Conservation (phyloP, 2,329 filamentous ascomycete genomes). For the Aspergillus sp. region DNA sequence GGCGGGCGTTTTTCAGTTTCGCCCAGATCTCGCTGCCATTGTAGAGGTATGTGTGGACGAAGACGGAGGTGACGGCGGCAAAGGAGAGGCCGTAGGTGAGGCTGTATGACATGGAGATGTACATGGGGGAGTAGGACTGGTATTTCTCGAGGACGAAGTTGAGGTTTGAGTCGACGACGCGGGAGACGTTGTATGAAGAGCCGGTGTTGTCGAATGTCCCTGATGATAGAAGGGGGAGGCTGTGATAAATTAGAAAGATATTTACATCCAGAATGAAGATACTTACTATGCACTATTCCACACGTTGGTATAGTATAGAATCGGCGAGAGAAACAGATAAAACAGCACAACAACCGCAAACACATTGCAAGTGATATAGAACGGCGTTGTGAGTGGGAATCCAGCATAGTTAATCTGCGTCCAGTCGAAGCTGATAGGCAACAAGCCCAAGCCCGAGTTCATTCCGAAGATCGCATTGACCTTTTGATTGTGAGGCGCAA, state of each 20-base stretch:
- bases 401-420: slow-evolving; percentile 29
- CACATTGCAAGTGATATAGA: slow-evolving; percentile 52
- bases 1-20: slow-evolving; percentile 25
- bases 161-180: slow-evolving; percentile 23
- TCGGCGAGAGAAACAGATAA: slow-evolving; percentile 44
- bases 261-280: not conserved
- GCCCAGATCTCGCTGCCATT: slow-evolving; percentile 31
- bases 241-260: slow-evolving; percentile 4
- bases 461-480: slow-evolving; percentile 24
- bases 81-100: slow-evolving; percentile 35
- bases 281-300: slow-evolving; percentile 38
- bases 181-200: slow-evolving; percentile 23
- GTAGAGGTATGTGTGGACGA: slow-evolving; percentile 30
- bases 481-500: slow-evolving; percentile 38
- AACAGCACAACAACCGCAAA: slow-evolving; percentile 52
- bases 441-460: slow-evolving; percentile 21
- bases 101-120: slow-evolving; percentile 31
- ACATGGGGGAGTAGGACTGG: slow-evolving; percentile 34
- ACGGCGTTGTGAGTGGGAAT: slow-evolving; percentile 23
- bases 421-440: slow-evolving; percentile 46
- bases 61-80: slow-evolving; percentile 28
- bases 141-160: slow-evolving; percentile 33
- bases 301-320: slow-evolving; percentile 53
- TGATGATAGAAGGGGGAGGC: slow-evolving; percentile 24
- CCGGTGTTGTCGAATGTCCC: slow-evolving; percentile 30